Evolutionary conservation across 305 asterid species (phyloP), one percentile per base, ranked within the genome.

Genomic region (Plantago rigida): DNA sequence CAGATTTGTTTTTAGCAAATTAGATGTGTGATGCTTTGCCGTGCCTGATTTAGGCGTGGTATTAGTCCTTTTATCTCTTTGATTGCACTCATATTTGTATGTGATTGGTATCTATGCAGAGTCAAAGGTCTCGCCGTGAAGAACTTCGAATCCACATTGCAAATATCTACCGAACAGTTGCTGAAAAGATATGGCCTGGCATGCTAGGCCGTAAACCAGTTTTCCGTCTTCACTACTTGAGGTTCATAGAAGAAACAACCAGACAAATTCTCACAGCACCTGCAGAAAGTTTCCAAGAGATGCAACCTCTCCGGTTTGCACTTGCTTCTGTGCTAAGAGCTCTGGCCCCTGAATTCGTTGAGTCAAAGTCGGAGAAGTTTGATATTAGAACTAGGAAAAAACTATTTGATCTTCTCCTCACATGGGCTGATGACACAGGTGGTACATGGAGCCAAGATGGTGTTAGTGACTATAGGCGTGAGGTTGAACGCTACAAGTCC

Each of bases 181-280:
- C 99, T 59, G 96, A 93, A 75, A 89, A 84, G 68, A 77, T 93
- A 74, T 93, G 99, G 99, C 99, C 99, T 56, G 96, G 99, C 67
- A 87, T 87, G 96, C 82, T 93, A 22, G 83, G 85, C 71, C 85
- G 97, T 62, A 93, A 93, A 69, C 96, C 95, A 17, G 88, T 93
- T 74, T 93, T 93, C 66, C 99, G 99, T 70, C 89, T 93, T 69
- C 99, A 93, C 76, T 93, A 82, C 76, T 79, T 93, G 77, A 93
- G 82, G 86, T 93, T 87, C 75, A 83, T 93, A 51, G 99, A 93
- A 69, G 99, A 93, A 72, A 81, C 97, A 66, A 87, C 92, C 58
- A 81, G 79, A 73, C 90, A 79, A 69, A 84, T 93, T 71, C 51
- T 71, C 70, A 74, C 87, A 28, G 89, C 96, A 19, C 74, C 90